Evolutionary conservation across 2,329 filamentous ascomycete genomes (phyloP).

Genomic region (Diaporthe eres): DNA sequence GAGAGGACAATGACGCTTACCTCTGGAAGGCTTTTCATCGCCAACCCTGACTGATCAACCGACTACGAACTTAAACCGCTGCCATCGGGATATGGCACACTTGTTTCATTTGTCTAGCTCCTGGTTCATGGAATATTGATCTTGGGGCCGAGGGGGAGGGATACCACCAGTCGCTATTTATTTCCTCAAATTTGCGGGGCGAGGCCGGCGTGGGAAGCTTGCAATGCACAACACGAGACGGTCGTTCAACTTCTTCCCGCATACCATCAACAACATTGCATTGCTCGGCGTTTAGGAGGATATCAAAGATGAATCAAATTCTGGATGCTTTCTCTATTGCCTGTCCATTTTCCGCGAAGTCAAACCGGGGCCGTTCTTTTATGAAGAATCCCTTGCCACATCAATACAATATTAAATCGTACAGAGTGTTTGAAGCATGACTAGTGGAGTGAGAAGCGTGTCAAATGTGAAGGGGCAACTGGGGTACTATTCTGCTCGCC

Average conservation of each 20-base stretch:
- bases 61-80: not conserved
- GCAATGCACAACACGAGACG: constrained; percentile 34
- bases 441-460: not conserved
- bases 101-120: constrained; percentile 36
- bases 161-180: constrained; percentile 38
- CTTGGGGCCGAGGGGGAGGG: constrained; percentile 12
- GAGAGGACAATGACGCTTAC: constrained; percentile 84
- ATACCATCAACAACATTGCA: constrained; percentile 39
- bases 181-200: not conserved
- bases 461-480: not conserved
- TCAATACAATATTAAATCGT: constrained; percentile 6
- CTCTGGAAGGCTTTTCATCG: constrained; percentile 82
- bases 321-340: constrained; percentile 27
- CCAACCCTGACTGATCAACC: constrained; percentile 79
- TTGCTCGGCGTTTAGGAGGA: constrained; percentile 42
- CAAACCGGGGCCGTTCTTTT: not conserved
- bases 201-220: constrained; percentile 20
- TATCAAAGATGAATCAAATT: constrained; percentile 32
- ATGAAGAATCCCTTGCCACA: not conserved
- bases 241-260: constrained; percentile 28
- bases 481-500: not conserved
- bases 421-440: not conserved
- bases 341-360: constrained; percentile 10
- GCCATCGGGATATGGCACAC: not conserved
- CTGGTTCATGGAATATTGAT: constrained; percentile 12